These are phyloP conservation scores for Globisporangium okanoganense DNA, from an alignment of 352 stramenopile species.

Conservation along the genomic window DNA sequence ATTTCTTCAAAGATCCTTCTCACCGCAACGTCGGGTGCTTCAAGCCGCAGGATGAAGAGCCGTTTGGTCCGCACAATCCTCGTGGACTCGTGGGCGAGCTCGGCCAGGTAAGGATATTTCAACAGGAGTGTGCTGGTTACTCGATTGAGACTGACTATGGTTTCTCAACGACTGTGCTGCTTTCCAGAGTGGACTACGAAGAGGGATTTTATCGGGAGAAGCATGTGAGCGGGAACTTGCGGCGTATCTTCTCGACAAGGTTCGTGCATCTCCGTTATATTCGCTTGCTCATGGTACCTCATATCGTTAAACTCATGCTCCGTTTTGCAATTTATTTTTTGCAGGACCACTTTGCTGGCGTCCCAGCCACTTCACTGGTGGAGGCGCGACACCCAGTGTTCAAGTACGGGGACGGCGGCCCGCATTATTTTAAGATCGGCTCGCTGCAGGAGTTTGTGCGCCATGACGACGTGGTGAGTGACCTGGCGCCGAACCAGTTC, in stretches of 20 bases:
- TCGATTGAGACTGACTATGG: neutral
- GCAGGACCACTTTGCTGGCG: constrained; percentile 81
- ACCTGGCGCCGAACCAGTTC: constrained; percentile 90
- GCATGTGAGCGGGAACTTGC: constrained; percentile 96
- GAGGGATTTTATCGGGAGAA: constrained; percentile 94
- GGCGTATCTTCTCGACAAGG: constrained; percentile 95
- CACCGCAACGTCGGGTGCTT: constrained; percentile 96
- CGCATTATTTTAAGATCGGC: constrained; percentile 91
- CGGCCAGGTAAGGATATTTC: constrained; percentile 38
- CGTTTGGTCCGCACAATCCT: constrained; percentile 97
- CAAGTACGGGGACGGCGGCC: constrained; percentile 53
- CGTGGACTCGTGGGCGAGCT: constrained; percentile 87
- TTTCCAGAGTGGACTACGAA: constrained; percentile 76
- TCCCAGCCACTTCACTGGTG: constrained; percentile 76
- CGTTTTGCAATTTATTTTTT: neutral
- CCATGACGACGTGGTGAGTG: constrained; percentile 93
- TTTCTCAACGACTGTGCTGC: neutral
- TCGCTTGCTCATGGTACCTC: too few species aligned
- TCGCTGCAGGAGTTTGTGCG: constrained; percentile 97
- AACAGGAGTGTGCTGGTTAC: neutral
- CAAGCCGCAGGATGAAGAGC: constrained; percentile 98
- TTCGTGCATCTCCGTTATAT: constrained; percentile 8
- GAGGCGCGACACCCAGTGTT: constrained; percentile 75
- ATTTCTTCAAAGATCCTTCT: constrained; percentile 95
- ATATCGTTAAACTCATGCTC: too few species aligned